Evolutionary conservation across 441 rosid species (phyloP).

Genomic region (Euphorbia schlechtendalii): DNA sequence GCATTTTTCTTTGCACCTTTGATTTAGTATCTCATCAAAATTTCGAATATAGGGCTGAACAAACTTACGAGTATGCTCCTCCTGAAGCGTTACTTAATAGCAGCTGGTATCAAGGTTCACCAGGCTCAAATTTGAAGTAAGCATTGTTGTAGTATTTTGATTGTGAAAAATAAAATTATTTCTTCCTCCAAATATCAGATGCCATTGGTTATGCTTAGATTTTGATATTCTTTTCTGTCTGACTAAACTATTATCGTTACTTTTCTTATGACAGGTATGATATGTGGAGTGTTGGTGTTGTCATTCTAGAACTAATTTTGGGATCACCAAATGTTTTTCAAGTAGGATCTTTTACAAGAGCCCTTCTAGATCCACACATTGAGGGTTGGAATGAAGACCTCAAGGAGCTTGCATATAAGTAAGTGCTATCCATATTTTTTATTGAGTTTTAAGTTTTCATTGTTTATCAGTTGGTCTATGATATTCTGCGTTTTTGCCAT

Average conservation of each 20-base stretch:
- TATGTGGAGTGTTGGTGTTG: slow-evolving; percentile 98
- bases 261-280: slow-evolving; percentile 55
- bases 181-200: neutral
- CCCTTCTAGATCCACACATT: slow-evolving; percentile 79
- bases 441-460: neutral
- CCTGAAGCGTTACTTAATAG: slow-evolving; percentile 87
- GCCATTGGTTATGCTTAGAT: neutral
- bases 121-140: slow-evolving; percentile 54
- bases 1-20: slow-evolving; percentile 11
- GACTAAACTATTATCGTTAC: slow-evolving; percentile 8
- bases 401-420: slow-evolving; percentile 94
- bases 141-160: slow-evolving; percentile 16
- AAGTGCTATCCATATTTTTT: slow-evolving; percentile 23
- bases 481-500: slow-evolving; percentile 7
- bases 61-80: slow-evolving; percentile 84
- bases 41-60: slow-evolving; percentile 62
- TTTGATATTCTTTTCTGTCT: slow-evolving; percentile 6
- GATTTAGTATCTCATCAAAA: slow-evolving; percentile 12
- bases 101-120: slow-evolving; percentile 74
- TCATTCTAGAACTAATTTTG: slow-evolving; percentile 81
- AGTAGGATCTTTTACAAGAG: slow-evolving; percentile 56
- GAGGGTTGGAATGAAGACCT: slow-evolving; percentile 82
- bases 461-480: neutral
- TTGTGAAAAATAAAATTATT: neutral
- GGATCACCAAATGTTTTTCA: slow-evolving; percentile 93